phyloP scores from a whole-genome alignment of 176 grass and related monocot genomes.

The Lolium multiflorum region DNA sequence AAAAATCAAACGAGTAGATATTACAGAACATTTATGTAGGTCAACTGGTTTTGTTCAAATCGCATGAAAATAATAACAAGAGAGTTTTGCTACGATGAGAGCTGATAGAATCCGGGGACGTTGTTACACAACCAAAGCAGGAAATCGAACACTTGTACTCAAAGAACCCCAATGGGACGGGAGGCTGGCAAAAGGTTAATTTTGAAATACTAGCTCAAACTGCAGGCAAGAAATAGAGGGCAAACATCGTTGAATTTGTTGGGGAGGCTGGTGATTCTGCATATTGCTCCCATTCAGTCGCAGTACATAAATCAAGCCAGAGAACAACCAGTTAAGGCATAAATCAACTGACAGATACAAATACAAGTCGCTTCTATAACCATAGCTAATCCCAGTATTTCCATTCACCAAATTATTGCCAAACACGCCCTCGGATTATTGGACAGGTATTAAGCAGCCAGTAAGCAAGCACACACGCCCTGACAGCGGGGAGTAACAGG shows the following conservation, averaged over 20 bases:
- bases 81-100: too few species aligned
- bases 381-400: background rate
- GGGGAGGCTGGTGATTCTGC: background rate
- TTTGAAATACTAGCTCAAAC: too few species aligned
- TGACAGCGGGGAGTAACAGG: background rate
- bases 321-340: background rate
- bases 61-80: too few species aligned
- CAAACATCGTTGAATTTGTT: too few species aligned
- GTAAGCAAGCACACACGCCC: background rate
- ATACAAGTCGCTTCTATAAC: background rate
- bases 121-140: too few species aligned
- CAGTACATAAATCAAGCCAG: background rate
- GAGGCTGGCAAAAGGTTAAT: too few species aligned
- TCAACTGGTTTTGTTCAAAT: too few species aligned
- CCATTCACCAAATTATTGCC: background rate
- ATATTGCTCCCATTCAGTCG: background rate
- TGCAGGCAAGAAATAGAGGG: background rate
- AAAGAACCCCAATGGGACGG: too few species aligned
- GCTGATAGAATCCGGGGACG: too few species aligned
- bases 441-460: background rate
- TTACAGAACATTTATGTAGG: too few species aligned
- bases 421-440: slow-evolving; percentile 39
- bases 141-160: too few species aligned
- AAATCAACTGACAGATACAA: background rate
- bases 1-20: too few species aligned